Conservation (phyloP, 1,284 basidiomycete genomes). For the Apiotrichum gracile region DNA sequence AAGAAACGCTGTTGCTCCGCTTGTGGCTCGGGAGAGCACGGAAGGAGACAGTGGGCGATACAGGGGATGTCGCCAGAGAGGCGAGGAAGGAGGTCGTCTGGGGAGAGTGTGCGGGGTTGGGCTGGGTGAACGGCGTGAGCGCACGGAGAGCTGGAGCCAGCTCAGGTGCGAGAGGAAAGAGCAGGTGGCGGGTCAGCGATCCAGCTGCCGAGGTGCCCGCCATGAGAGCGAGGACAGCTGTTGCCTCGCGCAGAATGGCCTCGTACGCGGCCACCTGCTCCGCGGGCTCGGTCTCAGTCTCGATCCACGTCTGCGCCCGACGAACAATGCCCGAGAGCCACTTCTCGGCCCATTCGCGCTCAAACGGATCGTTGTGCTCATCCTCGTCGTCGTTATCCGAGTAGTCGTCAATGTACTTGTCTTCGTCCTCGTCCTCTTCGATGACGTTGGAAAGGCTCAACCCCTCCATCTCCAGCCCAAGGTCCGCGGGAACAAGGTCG, state of each 20-base stretch:
- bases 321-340: conserved; percentile 44
- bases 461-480: conserved; percentile 28
- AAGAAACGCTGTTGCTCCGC: background rate
- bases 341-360: conserved; percentile 46
- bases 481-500: conserved; percentile 19
- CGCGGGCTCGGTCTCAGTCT: conserved; percentile 4
- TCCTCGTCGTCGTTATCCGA: conserved; percentile 7
- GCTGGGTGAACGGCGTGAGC: conserved; percentile 8
- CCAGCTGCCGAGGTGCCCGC: conserved; percentile 54
- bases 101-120: conserved; percentile 32
- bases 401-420: conserved; percentile 5
- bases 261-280: conserved; percentile 1
- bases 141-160: conserved; percentile 27
- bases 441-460: conserved; percentile 16
- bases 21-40: background rate
- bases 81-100: conserved; percentile 33
- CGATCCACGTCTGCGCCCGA: conserved; percentile 36
- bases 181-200: conserved; percentile 39
- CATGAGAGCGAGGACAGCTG: conserved; percentile 60
- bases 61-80: conserved; percentile 31
- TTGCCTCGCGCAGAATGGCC: conserved; percentile 49
- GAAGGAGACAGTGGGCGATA: conserved; percentile 18
- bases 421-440: conserved; percentile 5
- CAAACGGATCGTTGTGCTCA: conserved; percentile 31
- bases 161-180: conserved; percentile 36